Evolutionary conservation across 306 rosid genomes (phyloP).

Genomic region (Prunus mongolica): DNA sequence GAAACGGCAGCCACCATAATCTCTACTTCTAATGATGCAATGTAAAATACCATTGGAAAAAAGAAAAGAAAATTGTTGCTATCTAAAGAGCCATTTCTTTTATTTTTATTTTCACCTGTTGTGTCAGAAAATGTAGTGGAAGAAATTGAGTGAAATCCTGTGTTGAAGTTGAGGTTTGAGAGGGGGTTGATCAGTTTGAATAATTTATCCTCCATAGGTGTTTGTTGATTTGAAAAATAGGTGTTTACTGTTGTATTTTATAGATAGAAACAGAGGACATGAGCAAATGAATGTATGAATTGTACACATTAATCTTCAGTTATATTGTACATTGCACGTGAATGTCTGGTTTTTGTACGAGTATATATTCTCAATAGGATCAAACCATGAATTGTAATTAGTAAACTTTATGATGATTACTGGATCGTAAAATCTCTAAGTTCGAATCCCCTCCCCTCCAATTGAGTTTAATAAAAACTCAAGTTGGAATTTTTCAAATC

Average conservation of each 20-base stretch:
- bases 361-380: not conserved
- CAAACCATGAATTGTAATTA: not conserved
- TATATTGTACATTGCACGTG: not conserved
- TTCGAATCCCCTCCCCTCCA: no score
- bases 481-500: no score
- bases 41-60: not conserved
- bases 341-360: not conserved
- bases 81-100: not conserved
- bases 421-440: not conserved
- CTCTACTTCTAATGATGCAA: not conserved
- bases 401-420: not conserved
- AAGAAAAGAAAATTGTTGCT: not conserved
- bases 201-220: not conserved
- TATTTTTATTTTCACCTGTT: not conserved
- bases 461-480: no score
- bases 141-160: not conserved
- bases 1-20: constrained; percentile 28
- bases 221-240: not conserved
- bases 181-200: constrained; percentile 10
- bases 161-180: not conserved
- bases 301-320: not conserved
- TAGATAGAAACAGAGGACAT: not conserved
- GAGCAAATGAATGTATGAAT: not conserved
- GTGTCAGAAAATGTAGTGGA: not conserved
- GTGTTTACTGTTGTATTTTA: not conserved